A percentile compares a stretch with the other conserved stretches of the same genome.
Conservation (phyloP, 139 green algal genomes). For the Tetradesmus lagerheimii region DNA sequence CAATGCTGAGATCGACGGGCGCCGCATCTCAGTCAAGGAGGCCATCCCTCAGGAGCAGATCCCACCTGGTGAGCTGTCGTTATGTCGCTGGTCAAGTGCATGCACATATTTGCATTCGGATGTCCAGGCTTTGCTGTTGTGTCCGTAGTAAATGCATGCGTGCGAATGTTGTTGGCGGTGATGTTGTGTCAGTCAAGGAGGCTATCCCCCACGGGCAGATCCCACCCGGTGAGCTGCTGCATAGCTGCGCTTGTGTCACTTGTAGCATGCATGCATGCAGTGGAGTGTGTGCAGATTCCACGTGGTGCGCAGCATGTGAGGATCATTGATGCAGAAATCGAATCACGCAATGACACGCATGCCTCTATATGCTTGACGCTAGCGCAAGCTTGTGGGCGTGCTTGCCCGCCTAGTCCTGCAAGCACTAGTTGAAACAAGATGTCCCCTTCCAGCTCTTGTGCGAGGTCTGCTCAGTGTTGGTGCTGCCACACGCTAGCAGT, state of each 20-base stretch:
- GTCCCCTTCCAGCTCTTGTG: too few relatives aligned
- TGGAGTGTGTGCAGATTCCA: constrained; percentile 34
- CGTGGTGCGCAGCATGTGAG: background rate
- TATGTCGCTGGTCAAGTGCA: too few relatives aligned
- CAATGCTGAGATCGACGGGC: constrained; percentile 40
- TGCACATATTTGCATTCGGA: too few relatives aligned
- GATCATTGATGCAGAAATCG: background rate
- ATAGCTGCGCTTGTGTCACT: too few relatives aligned
- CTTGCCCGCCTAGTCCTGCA: too few relatives aligned
- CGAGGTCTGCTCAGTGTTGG: background rate
- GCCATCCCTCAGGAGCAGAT: constrained; percentile 50
- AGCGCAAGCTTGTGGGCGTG: too few relatives aligned
- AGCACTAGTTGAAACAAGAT: background rate
- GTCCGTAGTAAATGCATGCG: too few relatives aligned
- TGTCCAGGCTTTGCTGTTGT: too few relatives aligned
- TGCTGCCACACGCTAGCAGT: background rate
- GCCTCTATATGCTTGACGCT: too few relatives aligned
- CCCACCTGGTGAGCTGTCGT: constrained; percentile 4
- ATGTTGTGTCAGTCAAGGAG: background rate
- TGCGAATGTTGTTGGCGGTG: too few relatives aligned
- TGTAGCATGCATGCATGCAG: too few relatives aligned
- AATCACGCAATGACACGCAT: too few relatives aligned
- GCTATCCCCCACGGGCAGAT: constrained; percentile 45
- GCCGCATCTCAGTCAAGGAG: constrained; percentile 40
- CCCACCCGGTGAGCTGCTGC: background rate